A percentile compares a stretch with the other conserved stretches of the same genome.
Conservation (phyloP, 441 rosid species). For the Erodium moschatum region DNA sequence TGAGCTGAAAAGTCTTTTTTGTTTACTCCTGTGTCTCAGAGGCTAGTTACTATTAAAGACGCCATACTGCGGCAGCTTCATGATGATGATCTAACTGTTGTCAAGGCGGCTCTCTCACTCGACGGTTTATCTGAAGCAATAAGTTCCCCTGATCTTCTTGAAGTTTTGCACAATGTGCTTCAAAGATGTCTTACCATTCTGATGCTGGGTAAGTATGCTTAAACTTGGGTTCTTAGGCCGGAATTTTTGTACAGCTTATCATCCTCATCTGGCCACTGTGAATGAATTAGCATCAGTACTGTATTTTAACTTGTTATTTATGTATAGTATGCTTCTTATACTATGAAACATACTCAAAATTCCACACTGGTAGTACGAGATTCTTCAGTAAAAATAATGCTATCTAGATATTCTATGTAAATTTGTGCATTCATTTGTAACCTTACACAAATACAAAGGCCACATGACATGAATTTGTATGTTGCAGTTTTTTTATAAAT, state of each 20-base stretch:
- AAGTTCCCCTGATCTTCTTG: conserved; percentile 48
- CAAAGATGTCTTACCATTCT: conserved; percentile 45
- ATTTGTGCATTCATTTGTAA: not conserved
- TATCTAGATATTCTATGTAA: not conserved
- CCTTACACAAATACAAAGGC: not conserved
- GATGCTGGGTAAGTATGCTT: conserved; percentile 42
- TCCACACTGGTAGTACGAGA: not conserved
- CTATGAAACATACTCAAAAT: too few relatives aligned
- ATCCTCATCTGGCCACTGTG: too few relatives aligned
- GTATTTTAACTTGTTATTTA: too few relatives aligned
- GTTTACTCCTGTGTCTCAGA: conserved; percentile 37
- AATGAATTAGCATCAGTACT: too few relatives aligned
- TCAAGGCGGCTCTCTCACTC: conserved; percentile 62
- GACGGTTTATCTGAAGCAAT: conserved; percentile 52
- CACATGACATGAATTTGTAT: not conserved
- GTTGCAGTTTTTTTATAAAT: not conserved
- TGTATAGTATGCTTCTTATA: too few relatives aligned
- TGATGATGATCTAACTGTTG: conserved; percentile 78
- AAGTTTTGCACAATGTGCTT: conserved; percentile 44
- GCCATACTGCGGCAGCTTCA: conserved; percentile 60
- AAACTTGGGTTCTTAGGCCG: conserved; percentile 11
- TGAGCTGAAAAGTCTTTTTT: not conserved
- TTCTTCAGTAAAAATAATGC: not conserved
- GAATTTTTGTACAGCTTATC: not conserved
- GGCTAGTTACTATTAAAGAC: conserved; percentile 55